phyloP scores from a whole-genome alignment of 768 basidiomycete species.

The Termitomyces sp. region DNA sequence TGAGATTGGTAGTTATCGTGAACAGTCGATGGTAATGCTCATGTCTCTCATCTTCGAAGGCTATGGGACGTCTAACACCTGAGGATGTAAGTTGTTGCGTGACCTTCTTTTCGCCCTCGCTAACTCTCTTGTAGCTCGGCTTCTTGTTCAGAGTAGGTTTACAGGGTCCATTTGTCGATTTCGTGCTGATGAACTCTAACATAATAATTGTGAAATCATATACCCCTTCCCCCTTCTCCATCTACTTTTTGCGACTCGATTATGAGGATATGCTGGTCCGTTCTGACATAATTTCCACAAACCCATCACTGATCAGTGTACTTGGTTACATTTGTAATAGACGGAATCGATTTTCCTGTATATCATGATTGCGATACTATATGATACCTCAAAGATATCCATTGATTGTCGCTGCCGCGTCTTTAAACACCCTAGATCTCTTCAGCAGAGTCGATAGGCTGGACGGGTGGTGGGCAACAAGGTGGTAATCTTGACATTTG shows the following conservation, averaged over 20 bases:
- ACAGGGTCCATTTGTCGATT: not conserved
- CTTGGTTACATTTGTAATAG: too few relatives aligned
- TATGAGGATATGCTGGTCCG: not conserved
- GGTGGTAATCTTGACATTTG: too few relatives aligned
- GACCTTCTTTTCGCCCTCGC: not conserved
- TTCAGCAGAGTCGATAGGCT: too few relatives aligned
- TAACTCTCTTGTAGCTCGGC: constrained; percentile 34
- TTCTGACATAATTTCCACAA: not conserved
- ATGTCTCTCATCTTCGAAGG: constrained; percentile 34
- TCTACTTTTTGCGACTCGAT: too few relatives aligned
- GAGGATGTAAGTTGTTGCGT: constrained; percentile 53
- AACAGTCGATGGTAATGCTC: constrained; percentile 3
- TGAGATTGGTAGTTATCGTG: constrained; percentile 26
- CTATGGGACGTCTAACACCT: constrained; percentile 92
- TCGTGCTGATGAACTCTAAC: not conserved
- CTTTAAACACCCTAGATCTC: too few relatives aligned
- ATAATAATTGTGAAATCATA: not conserved
- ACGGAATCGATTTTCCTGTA: too few relatives aligned
- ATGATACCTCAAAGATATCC: too few relatives aligned
- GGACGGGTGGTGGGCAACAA: too few relatives aligned
- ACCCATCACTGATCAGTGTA: too few relatives aligned
- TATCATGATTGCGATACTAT: too few relatives aligned
- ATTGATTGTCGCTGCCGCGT: too few relatives aligned
- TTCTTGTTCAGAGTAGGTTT: constrained; percentile 54
- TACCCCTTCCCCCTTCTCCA: not conserved